These are phyloP conservation scores for Penicillium parvum DNA, from an alignment of 495 filamentous ascomycete genomes.

Conservation along the genomic window DNA sequence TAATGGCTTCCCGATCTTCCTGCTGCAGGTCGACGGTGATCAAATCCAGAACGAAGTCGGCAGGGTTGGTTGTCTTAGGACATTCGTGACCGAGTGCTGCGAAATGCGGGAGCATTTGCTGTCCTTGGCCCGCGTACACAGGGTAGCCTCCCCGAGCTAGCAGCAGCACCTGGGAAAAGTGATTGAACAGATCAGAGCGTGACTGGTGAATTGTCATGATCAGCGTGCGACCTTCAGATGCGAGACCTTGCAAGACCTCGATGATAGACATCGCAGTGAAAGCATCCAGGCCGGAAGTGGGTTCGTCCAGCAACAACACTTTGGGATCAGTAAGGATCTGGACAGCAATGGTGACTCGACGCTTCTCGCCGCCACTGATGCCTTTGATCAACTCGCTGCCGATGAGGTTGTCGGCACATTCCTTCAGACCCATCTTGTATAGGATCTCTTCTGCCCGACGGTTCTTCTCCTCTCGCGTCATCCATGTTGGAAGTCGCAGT, in stretches of 20 bases:
- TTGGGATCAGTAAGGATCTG: conserved; percentile 70
- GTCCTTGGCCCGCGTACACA: conserved; percentile 61
- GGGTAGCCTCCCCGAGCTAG: conserved; percentile 63
- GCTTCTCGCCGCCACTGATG: conserved; percentile 73
- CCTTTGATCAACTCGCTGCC: conserved; percentile 68
- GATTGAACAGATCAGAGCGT: conserved; percentile 63
- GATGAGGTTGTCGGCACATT: conserved; percentile 70
- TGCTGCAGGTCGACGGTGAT: conserved; percentile 70
- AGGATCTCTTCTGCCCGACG: conserved; percentile 65
- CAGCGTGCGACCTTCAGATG: conserved; percentile 68
- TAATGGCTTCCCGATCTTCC: conserved; percentile 52
- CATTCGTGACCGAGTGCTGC: conserved; percentile 54
- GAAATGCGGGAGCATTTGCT: conserved; percentile 65
- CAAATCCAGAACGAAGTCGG: conserved; percentile 71
- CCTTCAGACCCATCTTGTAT: conserved; percentile 68
- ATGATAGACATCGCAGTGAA: conserved; percentile 74
- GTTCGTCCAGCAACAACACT: conserved; percentile 68
- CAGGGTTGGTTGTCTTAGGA: conserved; percentile 63
- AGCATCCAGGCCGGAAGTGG: conserved; percentile 70
- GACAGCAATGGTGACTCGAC: conserved; percentile 68
- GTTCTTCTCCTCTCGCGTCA: conserved; percentile 60
- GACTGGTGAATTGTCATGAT: conserved; percentile 74
- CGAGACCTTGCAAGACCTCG: conserved; percentile 61
- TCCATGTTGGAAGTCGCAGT: conserved; percentile 62
- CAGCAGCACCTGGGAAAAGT: conserved; percentile 66